These are phyloP conservation scores for Pachysolen tannophilus DNA, from an alignment of 805 yeast species.

Conservation along the genomic window DNA sequence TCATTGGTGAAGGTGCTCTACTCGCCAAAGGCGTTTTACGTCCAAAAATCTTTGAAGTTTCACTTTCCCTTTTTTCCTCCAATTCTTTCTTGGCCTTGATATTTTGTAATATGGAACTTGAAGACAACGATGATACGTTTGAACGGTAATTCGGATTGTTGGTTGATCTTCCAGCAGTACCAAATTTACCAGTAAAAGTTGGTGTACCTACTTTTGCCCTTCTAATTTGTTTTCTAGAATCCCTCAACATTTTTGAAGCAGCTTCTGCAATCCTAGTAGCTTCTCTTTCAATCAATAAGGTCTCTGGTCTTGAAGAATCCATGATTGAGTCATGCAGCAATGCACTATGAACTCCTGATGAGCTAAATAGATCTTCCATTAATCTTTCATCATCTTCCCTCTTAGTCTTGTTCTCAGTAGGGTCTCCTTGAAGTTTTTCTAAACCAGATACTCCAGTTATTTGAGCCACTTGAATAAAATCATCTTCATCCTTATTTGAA, in stretches of 20 bases:
- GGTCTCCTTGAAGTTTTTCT: slow-evolving; percentile 52
- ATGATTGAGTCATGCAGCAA: slow-evolving; percentile 74
- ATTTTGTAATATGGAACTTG: slow-evolving; percentile 40
- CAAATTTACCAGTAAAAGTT: slow-evolving; percentile 94
- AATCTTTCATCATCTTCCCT: slow-evolving; percentile 49
- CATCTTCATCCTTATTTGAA: slow-evolving; percentile 46
- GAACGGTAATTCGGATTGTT: slow-evolving; percentile 12
- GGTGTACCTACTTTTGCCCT: slow-evolving; percentile 64
- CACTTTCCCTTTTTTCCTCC: slow-evolving; percentile 16
- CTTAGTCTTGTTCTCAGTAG: slow-evolving; percentile 22
- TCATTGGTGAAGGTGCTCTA: background rate
- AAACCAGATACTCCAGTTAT: slow-evolving; percentile 69
- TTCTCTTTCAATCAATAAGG: slow-evolving; percentile 50
- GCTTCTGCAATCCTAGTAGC: slow-evolving; percentile 53
- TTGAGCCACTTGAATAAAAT: slow-evolving; percentile 53
- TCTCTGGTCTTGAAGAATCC: slow-evolving; percentile 44
- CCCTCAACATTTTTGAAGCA: slow-evolving; percentile 53
- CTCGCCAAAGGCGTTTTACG: background rate
- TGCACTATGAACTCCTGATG: slow-evolving; percentile 65
- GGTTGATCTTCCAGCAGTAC: slow-evolving; percentile 60
- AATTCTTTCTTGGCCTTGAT: slow-evolving; percentile 35
- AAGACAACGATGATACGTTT: slow-evolving; percentile 27
- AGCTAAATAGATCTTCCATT: slow-evolving; percentile 69
- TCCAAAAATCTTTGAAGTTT: background rate
- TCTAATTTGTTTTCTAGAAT: slow-evolving; percentile 49